phyloP scores from a whole-genome alignment of 306 rosid genomes.

The Castanospermum australe region DNA sequence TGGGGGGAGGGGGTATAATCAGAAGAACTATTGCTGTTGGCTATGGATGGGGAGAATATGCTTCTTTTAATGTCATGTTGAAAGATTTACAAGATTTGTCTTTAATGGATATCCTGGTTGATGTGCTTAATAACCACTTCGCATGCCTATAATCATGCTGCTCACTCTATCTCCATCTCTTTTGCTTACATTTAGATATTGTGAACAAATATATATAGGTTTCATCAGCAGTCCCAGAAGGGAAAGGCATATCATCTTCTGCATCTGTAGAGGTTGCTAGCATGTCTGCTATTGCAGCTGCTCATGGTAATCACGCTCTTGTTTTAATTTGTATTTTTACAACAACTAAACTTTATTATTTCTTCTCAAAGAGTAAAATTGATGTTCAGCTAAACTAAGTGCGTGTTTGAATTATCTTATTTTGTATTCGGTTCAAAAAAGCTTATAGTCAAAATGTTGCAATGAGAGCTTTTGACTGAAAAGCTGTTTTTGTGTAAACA shows the following conservation, averaged over 20 bases:
- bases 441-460: too few species aligned
- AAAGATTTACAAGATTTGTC: background rate
- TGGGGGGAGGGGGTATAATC: background rate
- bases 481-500: too few species aligned
- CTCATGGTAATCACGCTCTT: constrained; percentile 66
- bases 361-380: background rate
- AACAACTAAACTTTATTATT: background rate
- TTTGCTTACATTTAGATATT: constrained; percentile 3
- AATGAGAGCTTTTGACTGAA: too few species aligned
- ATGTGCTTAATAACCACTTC: background rate
- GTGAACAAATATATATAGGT: constrained; percentile 52
- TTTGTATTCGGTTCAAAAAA: too few species aligned
- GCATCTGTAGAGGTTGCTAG: constrained; percentile 97
- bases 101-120: background rate
- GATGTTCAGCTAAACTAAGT: background rate
- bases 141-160: constrained; percentile 5
- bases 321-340: background rate
- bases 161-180: constrained; percentile 16
- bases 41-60: background rate
- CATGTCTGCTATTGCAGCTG: constrained; percentile 89
- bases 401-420: too few species aligned
- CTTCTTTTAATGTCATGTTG: background rate
- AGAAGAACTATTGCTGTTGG: background rate
- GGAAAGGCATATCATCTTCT: constrained; percentile 98
- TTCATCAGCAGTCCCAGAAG: constrained; percentile 96